These are phyloP conservation scores for Diaporthe destruens DNA, from an alignment of 2,329 filamentous ascomycete genomes.

Conservation along the genomic window DNA sequence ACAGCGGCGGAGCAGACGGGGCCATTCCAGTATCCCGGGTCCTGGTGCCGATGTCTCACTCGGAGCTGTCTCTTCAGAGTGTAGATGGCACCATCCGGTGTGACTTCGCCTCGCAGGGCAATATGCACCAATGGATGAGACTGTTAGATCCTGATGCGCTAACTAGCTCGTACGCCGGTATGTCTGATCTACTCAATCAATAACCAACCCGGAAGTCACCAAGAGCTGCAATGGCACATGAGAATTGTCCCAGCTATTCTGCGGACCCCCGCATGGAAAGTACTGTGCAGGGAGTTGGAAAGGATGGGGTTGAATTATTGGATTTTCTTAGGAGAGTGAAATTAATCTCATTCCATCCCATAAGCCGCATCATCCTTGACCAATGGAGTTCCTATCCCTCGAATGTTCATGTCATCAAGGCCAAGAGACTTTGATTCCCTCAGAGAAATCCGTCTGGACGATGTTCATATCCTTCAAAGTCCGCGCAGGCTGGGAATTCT, in stretches of 20 bases:
- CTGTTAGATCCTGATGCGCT: background rate
- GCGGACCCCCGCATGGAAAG: background rate
- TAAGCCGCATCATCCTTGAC: no score
- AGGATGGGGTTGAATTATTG: background rate
- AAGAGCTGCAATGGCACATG: background rate
- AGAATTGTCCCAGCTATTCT: background rate
- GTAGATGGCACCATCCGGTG: background rate
- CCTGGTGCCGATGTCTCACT: background rate
- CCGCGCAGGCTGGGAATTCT: background rate
- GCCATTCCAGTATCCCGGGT: background rate
- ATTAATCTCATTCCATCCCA: background rate
- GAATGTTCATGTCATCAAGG: background rate
- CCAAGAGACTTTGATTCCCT: slow-evolving; percentile 21
- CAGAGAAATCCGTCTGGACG: slow-evolving; percentile 10
- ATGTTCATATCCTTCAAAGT: slow-evolving; percentile 16
- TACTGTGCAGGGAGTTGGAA: background rate
- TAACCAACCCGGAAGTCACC: background rate
- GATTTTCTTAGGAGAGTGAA: background rate
- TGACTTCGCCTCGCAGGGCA: background rate
- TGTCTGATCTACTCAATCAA: no score
- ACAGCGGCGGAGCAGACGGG: background rate
- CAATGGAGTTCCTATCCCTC: fast-evolving
- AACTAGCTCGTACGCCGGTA: no score
- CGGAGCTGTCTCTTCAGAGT: background rate
- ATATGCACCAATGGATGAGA: background rate